phyloP scores from a whole-genome alignment of 441 rosid species.

The Adansonia madagascariensis region DNA sequence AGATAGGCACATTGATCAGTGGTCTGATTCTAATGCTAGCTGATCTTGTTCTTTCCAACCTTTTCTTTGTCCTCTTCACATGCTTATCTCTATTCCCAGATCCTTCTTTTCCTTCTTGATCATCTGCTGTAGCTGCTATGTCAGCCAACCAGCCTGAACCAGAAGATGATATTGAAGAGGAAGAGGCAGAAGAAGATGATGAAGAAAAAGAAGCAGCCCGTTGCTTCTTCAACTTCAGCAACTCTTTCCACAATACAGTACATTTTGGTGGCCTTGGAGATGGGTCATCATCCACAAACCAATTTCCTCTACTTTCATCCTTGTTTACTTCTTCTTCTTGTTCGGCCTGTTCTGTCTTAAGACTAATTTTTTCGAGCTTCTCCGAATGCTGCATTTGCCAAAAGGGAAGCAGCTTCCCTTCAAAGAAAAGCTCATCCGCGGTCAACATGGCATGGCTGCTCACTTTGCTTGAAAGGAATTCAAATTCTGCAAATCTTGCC shows the following conservation, averaged over 20 bases:
- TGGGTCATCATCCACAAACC: slow-evolving; percentile 92
- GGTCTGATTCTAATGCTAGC: slow-evolving; percentile 84
- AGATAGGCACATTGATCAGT: slow-evolving; percentile 84
- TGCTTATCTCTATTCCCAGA: slow-evolving; percentile 49
- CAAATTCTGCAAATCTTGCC: slow-evolving; percentile 63
- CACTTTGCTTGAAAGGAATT: slow-evolving; percentile 65
- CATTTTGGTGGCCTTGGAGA: slow-evolving; percentile 97
- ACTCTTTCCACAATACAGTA: slow-evolving; percentile 92
- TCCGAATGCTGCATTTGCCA: slow-evolving; percentile 81
- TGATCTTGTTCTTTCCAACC: slow-evolving; percentile 88
- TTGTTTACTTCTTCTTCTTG: slow-evolving; percentile 28
- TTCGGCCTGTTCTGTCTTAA: slow-evolving; percentile 45
- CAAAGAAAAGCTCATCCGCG: slow-evolving; percentile 54
- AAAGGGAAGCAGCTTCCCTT: slow-evolving; percentile 71
- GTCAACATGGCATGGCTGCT: slow-evolving; percentile 58
- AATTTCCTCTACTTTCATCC: slow-evolving; percentile 51
- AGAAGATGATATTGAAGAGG: slow-evolving; percentile 75
- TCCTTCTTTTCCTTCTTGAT: slow-evolving; percentile 45
- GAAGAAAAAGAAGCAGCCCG: slow-evolving; percentile 65
- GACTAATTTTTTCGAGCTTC: slow-evolving; percentile 64
- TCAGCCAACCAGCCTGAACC: slow-evolving; percentile 61
- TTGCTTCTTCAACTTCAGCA: slow-evolving; percentile 74
- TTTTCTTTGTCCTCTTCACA: slow-evolving; percentile 77
- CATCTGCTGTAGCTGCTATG: slow-evolving; percentile 35
- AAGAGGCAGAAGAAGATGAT: slow-evolving; percentile 81